phyloP scores from a whole-genome alignment of 2,329 filamentous ascomycete species.

The Eutypella sp. region DNA sequence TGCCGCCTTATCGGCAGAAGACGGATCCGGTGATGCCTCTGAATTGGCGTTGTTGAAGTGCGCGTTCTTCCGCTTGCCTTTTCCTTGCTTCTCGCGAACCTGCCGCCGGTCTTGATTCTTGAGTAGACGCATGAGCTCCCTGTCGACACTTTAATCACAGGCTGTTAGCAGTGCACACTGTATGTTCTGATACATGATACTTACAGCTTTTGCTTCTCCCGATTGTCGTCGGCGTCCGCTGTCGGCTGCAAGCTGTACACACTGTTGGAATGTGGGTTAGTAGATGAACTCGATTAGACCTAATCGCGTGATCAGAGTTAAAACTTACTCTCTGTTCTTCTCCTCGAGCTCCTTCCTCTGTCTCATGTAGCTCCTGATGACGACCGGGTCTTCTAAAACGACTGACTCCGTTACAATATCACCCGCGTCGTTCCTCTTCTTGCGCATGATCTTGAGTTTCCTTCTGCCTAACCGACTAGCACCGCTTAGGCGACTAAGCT shows the following conservation, averaged over 20 bases:
- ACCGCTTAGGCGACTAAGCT: constrained; percentile 68
- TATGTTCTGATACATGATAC: constrained; percentile 7
- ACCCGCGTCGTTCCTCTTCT: constrained; percentile 57
- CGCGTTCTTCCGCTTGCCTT: constrained; percentile 52
- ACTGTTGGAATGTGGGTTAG: constrained; percentile 38
- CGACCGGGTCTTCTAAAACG: constrained; percentile 70
- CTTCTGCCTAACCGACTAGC: constrained; percentile 65
- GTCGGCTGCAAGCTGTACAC: constrained; percentile 46
- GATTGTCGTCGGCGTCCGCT: constrained; percentile 46
- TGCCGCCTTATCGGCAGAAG: constrained; percentile 46
- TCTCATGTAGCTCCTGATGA: constrained; percentile 85
- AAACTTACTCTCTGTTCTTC: constrained; percentile 65
- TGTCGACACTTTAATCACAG: constrained; percentile 52
- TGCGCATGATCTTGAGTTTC: constrained; percentile 67
- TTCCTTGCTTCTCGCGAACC: constrained; percentile 79
- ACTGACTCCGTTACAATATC: constrained; percentile 56
- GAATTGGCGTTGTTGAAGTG: constrained; percentile 16
- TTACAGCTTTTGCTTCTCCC: constrained; percentile 40
- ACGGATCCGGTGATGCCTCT: constrained; percentile 47
- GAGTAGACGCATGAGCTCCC: constrained; percentile 77
- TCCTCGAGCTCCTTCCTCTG: constrained; percentile 67
- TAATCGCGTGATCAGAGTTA: constrained; percentile 9
- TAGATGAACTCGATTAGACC: constrained; percentile 7
- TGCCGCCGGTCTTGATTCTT: constrained; percentile 88
- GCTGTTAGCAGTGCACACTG: constrained; percentile 38